Percentiles rank a stretch among this genome's conserved stretches.
These are phyloP conservation scores for Botrytis fabae DNA, from an alignment of 2,329 filamentous ascomycete species.

Conservation along the genomic window DNA sequence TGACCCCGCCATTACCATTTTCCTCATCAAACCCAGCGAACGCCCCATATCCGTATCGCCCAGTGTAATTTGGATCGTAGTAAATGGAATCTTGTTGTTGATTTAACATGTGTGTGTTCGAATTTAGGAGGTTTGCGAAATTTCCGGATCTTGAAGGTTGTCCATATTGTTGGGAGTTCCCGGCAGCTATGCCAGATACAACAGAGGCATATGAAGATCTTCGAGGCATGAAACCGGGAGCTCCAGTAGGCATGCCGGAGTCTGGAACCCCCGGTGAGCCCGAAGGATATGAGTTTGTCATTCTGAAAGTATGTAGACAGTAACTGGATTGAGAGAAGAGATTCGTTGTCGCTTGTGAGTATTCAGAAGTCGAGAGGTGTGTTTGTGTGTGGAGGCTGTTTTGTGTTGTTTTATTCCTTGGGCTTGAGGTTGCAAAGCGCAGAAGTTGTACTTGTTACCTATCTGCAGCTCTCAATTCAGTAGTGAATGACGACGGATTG, in stretches of 20 bases:
- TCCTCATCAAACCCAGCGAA: conserved; percentile 35
- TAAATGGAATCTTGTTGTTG: conserved; percentile 34
- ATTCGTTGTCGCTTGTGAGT: not conserved
- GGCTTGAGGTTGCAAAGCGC: not conserved
- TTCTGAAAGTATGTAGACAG: conserved; percentile 21
- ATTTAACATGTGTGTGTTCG: conserved; percentile 23
- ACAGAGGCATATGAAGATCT: conserved; percentile 64
- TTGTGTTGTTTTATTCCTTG: not conserved
- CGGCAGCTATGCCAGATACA: conserved; percentile 51
- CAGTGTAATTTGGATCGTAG: conserved; percentile 36
- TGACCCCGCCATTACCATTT: conserved; percentile 32
- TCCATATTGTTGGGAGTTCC: conserved; percentile 30
- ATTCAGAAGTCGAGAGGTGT: not conserved
- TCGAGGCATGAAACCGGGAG: conserved; percentile 46
- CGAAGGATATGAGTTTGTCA: conserved; percentile 39
- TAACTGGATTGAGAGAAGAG: not conserved
- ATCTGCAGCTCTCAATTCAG: conserved; percentile 5
- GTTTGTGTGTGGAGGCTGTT: not conserved
- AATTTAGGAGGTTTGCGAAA: conserved; percentile 37
- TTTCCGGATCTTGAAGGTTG: conserved; percentile 38
- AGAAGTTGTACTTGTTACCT: not conserved
- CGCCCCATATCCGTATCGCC: conserved; percentile 31
- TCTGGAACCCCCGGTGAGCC: conserved; percentile 39
- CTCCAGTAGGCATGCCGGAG: conserved; percentile 40
- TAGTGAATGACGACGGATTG: conserved; percentile 8